Evolutionary conservation across 257 asterid genomes (phyloP).

Genomic region (Nicotiana attenuata): DNA sequence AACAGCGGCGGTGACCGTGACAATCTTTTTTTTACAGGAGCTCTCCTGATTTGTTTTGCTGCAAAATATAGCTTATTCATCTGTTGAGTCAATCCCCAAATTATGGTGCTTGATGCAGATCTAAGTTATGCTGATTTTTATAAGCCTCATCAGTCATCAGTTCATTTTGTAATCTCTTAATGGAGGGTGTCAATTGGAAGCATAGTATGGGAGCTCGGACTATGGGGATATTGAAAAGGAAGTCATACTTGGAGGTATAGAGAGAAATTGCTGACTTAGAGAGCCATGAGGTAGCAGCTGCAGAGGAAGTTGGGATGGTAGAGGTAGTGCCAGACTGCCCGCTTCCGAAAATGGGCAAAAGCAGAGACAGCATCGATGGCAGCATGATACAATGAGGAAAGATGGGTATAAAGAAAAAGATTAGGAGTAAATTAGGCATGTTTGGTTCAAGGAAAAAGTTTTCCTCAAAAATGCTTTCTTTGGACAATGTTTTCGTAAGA

Average conservation of each 20-base stretch:
- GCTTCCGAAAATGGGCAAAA: not conserved
- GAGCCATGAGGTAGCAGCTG: not conserved
- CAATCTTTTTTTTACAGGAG: not conserved
- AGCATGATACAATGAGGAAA: not conserved
- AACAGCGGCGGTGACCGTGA: not conserved
- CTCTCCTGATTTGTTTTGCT: not conserved
- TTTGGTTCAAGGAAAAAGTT: not conserved
- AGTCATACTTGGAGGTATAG: not conserved
- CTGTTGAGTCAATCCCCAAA: not conserved
- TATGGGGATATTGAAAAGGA: not conserved
- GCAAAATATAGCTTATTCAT: not conserved
- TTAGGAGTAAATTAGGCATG: not conserved
- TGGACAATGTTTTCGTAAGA: not conserved
- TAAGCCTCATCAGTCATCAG: not conserved
- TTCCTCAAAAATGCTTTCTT: not conserved
- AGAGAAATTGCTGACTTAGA: not conserved
- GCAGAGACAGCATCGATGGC: not conserved
- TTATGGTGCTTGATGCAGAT: not conserved
- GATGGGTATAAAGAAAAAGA: not conserved
- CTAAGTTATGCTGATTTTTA: not conserved
- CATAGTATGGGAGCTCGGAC: not conserved
- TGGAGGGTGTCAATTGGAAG: constrained; percentile 1
- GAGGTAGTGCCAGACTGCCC: not conserved
- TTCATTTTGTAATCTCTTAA: not conserved
- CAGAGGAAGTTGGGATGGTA: not conserved